Conservation (phyloP, 352 stramenopile species). For the Phytopythium helicoides region DNA sequence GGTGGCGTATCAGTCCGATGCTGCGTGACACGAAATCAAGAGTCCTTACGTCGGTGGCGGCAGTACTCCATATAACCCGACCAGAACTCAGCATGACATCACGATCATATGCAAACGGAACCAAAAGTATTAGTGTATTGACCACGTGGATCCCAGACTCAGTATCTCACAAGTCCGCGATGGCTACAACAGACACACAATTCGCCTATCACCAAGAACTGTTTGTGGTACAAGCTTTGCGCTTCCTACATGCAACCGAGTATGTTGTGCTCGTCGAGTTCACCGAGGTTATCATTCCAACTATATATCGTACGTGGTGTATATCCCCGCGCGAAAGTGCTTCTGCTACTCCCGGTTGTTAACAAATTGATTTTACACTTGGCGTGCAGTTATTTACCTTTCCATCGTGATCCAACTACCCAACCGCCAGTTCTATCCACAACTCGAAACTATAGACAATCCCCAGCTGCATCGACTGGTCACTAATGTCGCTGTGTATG, state of each 20-base stretch:
- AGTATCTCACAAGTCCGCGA: too few relatives aligned
- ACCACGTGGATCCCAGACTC: too few relatives aligned
- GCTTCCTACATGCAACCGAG: slow-evolving; percentile 28
- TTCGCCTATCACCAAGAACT: background rate
- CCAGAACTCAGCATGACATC: too few relatives aligned
- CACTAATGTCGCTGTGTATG: slow-evolving; percentile 30
- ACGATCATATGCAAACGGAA: too few relatives aligned
- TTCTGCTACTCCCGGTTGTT: too few relatives aligned
- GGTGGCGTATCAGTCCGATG: too few relatives aligned
- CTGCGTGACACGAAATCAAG: too few relatives aligned
- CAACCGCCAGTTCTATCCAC: slow-evolving; percentile 27
- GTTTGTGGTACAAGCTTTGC: slow-evolving; percentile 11
- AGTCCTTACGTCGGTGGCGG: too few relatives aligned
- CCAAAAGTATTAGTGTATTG: too few relatives aligned
- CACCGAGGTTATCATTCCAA: slow-evolving; percentile 31
- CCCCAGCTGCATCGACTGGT: slow-evolving; percentile 12
- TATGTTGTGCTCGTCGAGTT: slow-evolving; percentile 40
- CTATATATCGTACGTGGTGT: slow-evolving; percentile 25
- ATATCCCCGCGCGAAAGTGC: too few relatives aligned
- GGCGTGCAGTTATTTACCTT: background rate
- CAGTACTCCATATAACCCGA: too few relatives aligned
- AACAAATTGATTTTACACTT: background rate
- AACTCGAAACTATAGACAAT: slow-evolving; percentile 19
- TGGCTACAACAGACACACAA: too few relatives aligned
- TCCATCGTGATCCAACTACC: slow-evolving; percentile 21